These are phyloP conservation scores for Graphiopsis chlorocephala DNA, from an alignment of 2,329 filamentous ascomycete species.

Conservation along the genomic window DNA sequence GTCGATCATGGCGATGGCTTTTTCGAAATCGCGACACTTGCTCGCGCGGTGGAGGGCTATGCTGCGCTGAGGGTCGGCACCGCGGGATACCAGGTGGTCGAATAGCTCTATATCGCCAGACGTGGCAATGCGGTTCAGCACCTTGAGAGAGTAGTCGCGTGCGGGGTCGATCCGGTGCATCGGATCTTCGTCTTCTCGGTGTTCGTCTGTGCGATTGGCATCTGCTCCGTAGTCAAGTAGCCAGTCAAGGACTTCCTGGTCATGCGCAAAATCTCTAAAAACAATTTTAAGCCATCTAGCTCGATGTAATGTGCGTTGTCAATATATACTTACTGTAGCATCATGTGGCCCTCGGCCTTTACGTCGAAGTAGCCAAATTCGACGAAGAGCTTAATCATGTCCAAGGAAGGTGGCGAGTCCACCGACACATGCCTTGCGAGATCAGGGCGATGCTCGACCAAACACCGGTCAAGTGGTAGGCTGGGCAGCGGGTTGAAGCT, in stretches of 20 bases:
- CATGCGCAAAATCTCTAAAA: constrained; percentile 10
- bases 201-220: constrained; percentile 10
- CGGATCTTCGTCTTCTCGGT: background rate
- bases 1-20: constrained; percentile 9
- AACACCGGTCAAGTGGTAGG: background rate
- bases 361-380: constrained; percentile 1
- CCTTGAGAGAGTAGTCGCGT: constrained; percentile 14
- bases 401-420: background rate
- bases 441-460: background rate
- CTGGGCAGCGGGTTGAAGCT: background rate
- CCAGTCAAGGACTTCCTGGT: constrained; percentile 2
- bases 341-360: background rate
- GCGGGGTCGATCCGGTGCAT: too few relatives aligned
- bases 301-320: background rate
- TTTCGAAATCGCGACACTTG: constrained; percentile 3
- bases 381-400: background rate
- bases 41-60: constrained; percentile 15
- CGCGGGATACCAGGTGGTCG: constrained; percentile 17
- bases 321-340: background rate
- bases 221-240: constrained; percentile 18
- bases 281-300: background rate
- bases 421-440: too few relatives aligned
- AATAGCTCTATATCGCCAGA: constrained; percentile 17
- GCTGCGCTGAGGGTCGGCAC: constrained; percentile 15
- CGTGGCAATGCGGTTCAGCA: constrained; percentile 16